Percentiles rank a stretch among this genome's conserved stretches.
phyloP scores from a whole-genome alignment of 2,329 filamentous ascomycete species.

The Phaeosphaeriaceae sp. region DNA sequence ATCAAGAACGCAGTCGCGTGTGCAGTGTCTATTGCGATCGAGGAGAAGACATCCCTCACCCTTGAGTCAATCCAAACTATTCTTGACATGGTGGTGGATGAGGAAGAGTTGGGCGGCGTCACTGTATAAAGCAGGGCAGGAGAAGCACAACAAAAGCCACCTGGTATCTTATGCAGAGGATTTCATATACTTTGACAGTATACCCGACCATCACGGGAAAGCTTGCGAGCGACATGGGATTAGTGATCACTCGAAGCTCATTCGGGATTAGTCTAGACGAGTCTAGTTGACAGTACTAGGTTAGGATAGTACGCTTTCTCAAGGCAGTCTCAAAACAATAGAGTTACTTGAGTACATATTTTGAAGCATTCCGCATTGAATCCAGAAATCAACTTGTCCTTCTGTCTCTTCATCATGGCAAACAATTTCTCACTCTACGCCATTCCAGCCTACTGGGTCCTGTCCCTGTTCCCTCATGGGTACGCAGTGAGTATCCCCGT shows the following conservation, averaged over 20 bases:
- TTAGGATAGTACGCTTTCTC: neutral
- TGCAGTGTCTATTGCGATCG: conserved; percentile 12
- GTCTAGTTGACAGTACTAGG: neutral
- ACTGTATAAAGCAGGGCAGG: neutral
- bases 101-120: neutral
- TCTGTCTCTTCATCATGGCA: conserved; percentile 10
- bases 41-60: conserved; percentile 13
- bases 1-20: conserved; percentile 49
- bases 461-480: conserved; percentile 27
- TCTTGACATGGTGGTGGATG: conserved; percentile 12
- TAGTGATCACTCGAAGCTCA: neutral
- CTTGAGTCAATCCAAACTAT: conserved; percentile 10
- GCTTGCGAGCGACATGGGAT: neutral
- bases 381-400: neutral
- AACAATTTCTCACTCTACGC: conserved; percentile 35
- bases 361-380: neutral
- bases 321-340: neutral
- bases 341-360: neutral
- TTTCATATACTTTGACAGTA: too few relatives aligned
- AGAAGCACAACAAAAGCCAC: neutral
- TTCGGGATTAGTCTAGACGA: neutral
- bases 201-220: neutral
- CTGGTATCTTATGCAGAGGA: too few relatives aligned
- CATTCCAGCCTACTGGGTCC: conserved; percentile 33
- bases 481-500: conserved; percentile 22